Evolutionary conservation across 2,329 filamentous ascomycete species (phyloP).

Genomic region (Nothophaeocryptopus gaeumannii): DNA sequence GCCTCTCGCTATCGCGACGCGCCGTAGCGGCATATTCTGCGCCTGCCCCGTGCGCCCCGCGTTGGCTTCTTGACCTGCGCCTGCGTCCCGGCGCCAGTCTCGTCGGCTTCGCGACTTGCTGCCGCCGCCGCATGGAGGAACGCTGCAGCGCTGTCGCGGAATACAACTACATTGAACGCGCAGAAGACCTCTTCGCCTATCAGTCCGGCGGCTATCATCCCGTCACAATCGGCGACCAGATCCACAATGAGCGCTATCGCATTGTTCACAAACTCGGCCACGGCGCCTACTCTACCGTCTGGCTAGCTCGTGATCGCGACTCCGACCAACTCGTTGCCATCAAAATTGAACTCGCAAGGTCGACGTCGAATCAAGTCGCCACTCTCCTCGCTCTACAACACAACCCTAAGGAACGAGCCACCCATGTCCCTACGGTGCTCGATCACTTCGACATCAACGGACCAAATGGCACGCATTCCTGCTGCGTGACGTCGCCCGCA

Average conservation of each 20-base stretch:
- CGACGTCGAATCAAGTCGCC: neutral
- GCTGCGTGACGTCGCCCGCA: slow-evolving; percentile 1
- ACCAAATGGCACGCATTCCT: slow-evolving; percentile 9
- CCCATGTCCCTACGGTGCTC: slow-evolving; percentile 1
- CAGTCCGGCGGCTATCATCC: neutral
- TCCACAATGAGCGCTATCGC: slow-evolving; percentile 6
- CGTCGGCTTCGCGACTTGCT: too few species aligned
- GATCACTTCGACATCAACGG: slow-evolving; percentile 4
- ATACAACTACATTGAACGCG: too few species aligned
- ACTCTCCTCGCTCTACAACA: neutral
- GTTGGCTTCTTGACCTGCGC: too few species aligned
- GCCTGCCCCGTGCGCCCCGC: too few species aligned
- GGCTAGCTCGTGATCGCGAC: slow-evolving; percentile 7
- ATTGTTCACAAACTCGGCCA: slow-evolving; percentile 10
- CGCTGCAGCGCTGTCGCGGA: too few species aligned
- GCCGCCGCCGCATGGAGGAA: too few species aligned
- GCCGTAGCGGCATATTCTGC: too few species aligned
- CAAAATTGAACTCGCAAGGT: slow-evolving; percentile 1
- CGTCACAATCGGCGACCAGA: neutral
- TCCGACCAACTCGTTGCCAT: neutral
- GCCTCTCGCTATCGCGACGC: too few species aligned
- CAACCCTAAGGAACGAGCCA: neutral
- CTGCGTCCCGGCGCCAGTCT: too few species aligned
- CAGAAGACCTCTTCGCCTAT: neutral
- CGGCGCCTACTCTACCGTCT: slow-evolving; percentile 11